Conservation (phyloP, 371 early-diverging fungal genomes). For the Mucor velutinosus region DNA sequence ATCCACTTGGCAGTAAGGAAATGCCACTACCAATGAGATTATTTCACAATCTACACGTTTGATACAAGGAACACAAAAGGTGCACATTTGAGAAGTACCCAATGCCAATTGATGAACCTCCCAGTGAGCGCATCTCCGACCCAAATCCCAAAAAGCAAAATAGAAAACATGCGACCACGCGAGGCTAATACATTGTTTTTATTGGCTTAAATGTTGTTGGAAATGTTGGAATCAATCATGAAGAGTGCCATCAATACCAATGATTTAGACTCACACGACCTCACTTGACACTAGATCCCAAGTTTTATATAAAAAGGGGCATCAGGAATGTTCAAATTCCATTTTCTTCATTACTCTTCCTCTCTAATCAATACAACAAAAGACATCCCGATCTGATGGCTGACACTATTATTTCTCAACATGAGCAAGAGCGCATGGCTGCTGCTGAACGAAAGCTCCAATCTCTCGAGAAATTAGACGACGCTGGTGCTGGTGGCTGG, state of each 20-base stretch:
- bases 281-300: constrained; percentile 23
- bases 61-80: background rate
- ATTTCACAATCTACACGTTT: background rate
- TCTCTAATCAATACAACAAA: background rate
- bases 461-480: constrained; percentile 42
- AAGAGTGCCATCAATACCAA: constrained; percentile 21
- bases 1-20: too few relatives aligned
- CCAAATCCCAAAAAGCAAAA: background rate
- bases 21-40: background rate
- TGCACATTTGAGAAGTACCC: background rate
- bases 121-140: background rate
- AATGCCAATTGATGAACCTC: background rate
- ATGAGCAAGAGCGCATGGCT: constrained; percentile 30
- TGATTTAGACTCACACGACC: constrained; percentile 32
- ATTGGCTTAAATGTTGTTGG: constrained; percentile 14
- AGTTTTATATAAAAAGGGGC: constrained; percentile 19
- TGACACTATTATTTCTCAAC: constrained; percentile 18
- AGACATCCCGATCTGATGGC: constrained; percentile 14
- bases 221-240: constrained; percentile 16
- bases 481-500: constrained; percentile 38
- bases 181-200: constrained; percentile 3
- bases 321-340: background rate
- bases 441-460: constrained; percentile 37
- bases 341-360: constrained; percentile 2
- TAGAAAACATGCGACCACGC: constrained; percentile 18